Conservation (phyloP, 352 stramenopile genomes). For the Phytophthora pistaciae region DNA sequence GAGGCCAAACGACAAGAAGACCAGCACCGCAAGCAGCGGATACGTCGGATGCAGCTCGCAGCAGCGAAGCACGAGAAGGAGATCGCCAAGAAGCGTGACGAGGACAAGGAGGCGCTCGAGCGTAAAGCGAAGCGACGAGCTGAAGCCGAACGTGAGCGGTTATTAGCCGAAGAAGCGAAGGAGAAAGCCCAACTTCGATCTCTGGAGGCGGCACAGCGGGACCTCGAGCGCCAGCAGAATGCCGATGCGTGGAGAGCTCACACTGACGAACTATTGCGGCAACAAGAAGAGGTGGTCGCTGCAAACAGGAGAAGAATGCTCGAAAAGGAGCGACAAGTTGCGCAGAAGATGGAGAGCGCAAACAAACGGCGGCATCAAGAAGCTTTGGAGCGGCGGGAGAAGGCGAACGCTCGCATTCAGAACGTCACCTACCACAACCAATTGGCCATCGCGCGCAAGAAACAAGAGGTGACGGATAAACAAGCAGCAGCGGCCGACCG, state of each 20-base stretch:
- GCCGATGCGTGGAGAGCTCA: constrained; percentile 76
- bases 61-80: constrained; percentile 70
- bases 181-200: constrained; percentile 46
- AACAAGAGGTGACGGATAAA: constrained; percentile 70
- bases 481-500: constrained; percentile 60
- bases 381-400: constrained; percentile 61
- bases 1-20: constrained; percentile 69
- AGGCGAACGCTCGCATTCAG: constrained; percentile 58
- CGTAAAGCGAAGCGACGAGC: constrained; percentile 42
- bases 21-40: constrained; percentile 60
- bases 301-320: constrained; percentile 63
- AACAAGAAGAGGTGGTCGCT: constrained; percentile 68
- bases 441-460: constrained; percentile 61
- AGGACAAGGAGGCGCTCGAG: constrained; percentile 61
- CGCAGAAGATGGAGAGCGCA: constrained; percentile 66
- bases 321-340: constrained; percentile 71
- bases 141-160: constrained; percentile 62
- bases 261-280: constrained; percentile 66
- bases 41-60: constrained; percentile 54
- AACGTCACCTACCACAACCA: constrained; percentile 71
- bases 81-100: constrained; percentile 67
- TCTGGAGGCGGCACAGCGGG: constrained; percentile 53
- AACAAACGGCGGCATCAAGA: constrained; percentile 63
- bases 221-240: constrained; percentile 68
- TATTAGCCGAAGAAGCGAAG: constrained; percentile 53